Percentiles rank a stretch among this genome's conserved stretches.
Conservation (phyloP, 495 filamentous ascomycete genomes). For the Recurvomyces mirabilis region DNA sequence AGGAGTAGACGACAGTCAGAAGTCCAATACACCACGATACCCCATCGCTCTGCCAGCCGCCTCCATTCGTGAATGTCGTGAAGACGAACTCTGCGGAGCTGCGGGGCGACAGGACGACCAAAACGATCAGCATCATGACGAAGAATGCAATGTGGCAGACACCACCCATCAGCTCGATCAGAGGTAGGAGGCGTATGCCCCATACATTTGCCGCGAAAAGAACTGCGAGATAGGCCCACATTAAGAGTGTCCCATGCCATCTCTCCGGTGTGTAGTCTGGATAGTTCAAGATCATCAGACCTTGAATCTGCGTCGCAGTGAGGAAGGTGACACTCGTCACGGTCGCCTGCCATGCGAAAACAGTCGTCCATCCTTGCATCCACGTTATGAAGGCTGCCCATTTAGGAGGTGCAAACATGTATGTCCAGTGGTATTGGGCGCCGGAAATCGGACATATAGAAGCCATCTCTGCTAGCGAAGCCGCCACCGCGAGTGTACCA, state of each 20-base stretch:
- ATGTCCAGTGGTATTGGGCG: slow-evolving; percentile 20
- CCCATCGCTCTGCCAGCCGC: slow-evolving; percentile 7
- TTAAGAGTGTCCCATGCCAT: slow-evolving; percentile 41
- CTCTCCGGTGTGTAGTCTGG: slow-evolving; percentile 33
- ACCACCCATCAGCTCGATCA: slow-evolving; percentile 38
- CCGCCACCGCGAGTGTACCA: slow-evolving; percentile 4
- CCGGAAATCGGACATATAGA: slow-evolving; percentile 12
- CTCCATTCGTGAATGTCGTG: slow-evolving; percentile 8
- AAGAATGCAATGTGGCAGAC: slow-evolving; percentile 41
- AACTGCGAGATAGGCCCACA: slow-evolving; percentile 36
- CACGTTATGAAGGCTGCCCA: slow-evolving; percentile 33
- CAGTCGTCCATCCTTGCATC: slow-evolving; percentile 35
- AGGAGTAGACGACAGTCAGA: not conserved
- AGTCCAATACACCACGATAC: slow-evolving; percentile 13
- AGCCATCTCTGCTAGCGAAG: slow-evolving; percentile 17
- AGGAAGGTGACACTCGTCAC: slow-evolving; percentile 23
- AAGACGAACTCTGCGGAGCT: slow-evolving; percentile 31
- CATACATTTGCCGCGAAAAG: slow-evolving; percentile 37
- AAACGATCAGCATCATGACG: slow-evolving; percentile 33
- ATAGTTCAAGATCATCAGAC: slow-evolving; percentile 36
- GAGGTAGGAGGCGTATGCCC: slow-evolving; percentile 34
- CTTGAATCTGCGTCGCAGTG: slow-evolving; percentile 37
- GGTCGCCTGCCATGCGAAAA: slow-evolving; percentile 29
- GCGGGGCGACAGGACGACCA: slow-evolving; percentile 37
- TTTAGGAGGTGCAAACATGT: slow-evolving; percentile 12